A percentile compares a stretch with the other conserved stretches of the same genome.
Evolutionary conservation across 1,284 basidiomycete genomes (phyloP).

Genomic region (Hymenochaete sp.): DNA sequence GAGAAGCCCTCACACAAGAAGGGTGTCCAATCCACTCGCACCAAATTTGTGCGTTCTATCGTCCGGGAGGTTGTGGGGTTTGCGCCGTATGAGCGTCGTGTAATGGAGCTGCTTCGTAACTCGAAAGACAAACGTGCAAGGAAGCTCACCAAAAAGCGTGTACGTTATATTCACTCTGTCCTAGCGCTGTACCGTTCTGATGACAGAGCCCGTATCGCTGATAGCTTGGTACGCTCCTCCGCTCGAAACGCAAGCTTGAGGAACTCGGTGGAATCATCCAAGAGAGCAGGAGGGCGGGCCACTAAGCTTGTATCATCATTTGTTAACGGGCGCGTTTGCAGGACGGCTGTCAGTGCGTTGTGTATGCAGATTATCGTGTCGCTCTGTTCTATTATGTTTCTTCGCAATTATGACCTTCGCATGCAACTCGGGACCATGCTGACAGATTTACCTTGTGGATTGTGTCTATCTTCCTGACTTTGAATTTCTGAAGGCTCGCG

Average conservation of each 20-base stretch:
- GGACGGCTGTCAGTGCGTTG: no score
- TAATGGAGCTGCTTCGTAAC: conserved; percentile 98
- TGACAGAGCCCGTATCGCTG: conserved; percentile 8
- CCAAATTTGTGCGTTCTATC: conserved; percentile 85
- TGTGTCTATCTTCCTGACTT: no score
- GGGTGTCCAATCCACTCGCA: conserved; percentile 79
- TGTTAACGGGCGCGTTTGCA: background rate
- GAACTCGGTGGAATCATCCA: conserved; percentile 88
- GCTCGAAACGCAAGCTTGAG: conserved; percentile 96
- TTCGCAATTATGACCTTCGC: no score
- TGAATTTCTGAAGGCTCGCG: no score
- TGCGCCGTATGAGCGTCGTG: conserved; percentile 96
- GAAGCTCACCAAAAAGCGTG: conserved; percentile 97
- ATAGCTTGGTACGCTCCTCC: conserved; percentile 89
- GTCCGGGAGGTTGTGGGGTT: conserved; percentile 96
- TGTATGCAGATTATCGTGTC: no score
- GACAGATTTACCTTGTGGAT: no score
- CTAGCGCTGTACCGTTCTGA: background rate
- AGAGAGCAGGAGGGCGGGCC: conserved; percentile 74
- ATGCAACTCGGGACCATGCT: no score
- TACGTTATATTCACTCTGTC: conserved; percentile 34
- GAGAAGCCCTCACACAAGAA: conserved; percentile 88
- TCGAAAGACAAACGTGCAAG: conserved; percentile 99
- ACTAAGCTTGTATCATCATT: conserved; percentile 32
- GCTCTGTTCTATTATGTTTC: no score